These are phyloP conservation scores for Phoma herbarum DNA, from an alignment of 2,329 filamentous ascomycete genomes.

Conservation along the genomic window DNA sequence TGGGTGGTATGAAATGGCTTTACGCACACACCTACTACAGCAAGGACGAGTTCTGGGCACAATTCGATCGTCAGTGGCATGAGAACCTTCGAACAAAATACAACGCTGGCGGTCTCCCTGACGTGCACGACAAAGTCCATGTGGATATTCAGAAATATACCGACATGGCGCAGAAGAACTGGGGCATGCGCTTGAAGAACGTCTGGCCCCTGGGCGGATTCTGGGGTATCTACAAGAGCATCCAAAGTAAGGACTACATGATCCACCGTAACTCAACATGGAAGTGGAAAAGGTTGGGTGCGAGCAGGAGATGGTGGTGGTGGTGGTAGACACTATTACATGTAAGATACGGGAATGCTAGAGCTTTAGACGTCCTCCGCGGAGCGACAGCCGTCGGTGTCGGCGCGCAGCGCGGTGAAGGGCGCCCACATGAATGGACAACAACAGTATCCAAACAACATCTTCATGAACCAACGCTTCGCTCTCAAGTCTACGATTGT, in stretches of 20 bases:
- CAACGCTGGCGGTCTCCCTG: constrained; percentile 66
- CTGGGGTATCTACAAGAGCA: constrained; percentile 51
- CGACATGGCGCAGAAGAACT: constrained; percentile 35
- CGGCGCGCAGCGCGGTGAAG: neutral
- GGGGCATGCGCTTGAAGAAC: constrained; percentile 34
- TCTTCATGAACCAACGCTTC: neutral
- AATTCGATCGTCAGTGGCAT: constrained; percentile 69
- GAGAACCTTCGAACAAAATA: constrained; percentile 67
- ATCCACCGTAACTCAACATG: constrained; percentile 46
- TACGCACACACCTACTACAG: constrained; percentile 75
- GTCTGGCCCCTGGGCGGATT: constrained; percentile 52
- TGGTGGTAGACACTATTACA: constrained; percentile 9
- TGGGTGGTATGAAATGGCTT: constrained; percentile 73
- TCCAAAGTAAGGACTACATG: constrained; percentile 50
- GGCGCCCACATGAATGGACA: neutral
- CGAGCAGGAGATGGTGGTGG: constrained; percentile 18
- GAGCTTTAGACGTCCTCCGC: neutral
- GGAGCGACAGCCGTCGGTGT: neutral
- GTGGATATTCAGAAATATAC: constrained; percentile 50
- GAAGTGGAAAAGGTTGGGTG: constrained; percentile 34
- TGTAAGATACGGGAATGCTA: constrained; percentile 7
- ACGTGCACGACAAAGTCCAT: constrained; percentile 73
- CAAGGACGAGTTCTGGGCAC: constrained; percentile 72
- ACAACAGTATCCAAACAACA: neutral
- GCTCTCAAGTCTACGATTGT: no score